Evolutionary conservation across 1,284 basidiomycete genomes (phyloP), one percentile per base, ranked within the genome.

Genomic region (Entoloma clypeatum): DNA sequence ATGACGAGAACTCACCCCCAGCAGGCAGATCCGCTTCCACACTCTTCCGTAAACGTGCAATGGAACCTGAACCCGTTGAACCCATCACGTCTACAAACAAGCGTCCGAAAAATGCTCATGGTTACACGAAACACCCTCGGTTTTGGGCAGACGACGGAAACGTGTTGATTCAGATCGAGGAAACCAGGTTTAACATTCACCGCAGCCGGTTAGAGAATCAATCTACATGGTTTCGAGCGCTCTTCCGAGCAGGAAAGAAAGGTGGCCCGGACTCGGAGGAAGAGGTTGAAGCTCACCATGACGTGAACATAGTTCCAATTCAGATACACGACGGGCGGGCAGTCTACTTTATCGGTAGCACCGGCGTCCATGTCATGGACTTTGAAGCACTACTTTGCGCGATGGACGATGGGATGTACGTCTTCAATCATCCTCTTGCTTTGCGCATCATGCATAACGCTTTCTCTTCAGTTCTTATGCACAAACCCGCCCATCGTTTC

Each of bases 341-440:
- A 2, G 45, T 66, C 1, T 65, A 62, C 18, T 39, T 43, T 36
- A 41, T 60, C 4, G 45, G 53, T 43, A 27, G 41, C 49, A 14
- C 39, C 25, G 28, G 48, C 3, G 50, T 61, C 3, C 48, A 43
- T 2, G 53, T 59, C 23, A 41, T 51, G 1, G 64, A 68, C 40
- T 71, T 71, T 40, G 62, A 58, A 34, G 43, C 44, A 8, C 45
- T 70, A 11, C 46, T 71, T 11, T 48, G 41, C 2, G 61, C 63
- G 2, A 51, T 67, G 47, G 62, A 69, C 13, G 54, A 57, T 14
- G 58, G 55, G 2, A 61, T 69, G 68, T 69, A 47, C 17, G 66
- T 54, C 14, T n/a, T 29, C 8, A 2, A 21, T 31, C 36, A 5
- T n/a, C n/a, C n/a, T 26, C 32, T 18, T 41, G 8, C 18, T n/a